These are phyloP conservation scores for Wallacemonas sp. DNA, from an alignment of 208 protist species.

Conservation along the genomic window DNA sequence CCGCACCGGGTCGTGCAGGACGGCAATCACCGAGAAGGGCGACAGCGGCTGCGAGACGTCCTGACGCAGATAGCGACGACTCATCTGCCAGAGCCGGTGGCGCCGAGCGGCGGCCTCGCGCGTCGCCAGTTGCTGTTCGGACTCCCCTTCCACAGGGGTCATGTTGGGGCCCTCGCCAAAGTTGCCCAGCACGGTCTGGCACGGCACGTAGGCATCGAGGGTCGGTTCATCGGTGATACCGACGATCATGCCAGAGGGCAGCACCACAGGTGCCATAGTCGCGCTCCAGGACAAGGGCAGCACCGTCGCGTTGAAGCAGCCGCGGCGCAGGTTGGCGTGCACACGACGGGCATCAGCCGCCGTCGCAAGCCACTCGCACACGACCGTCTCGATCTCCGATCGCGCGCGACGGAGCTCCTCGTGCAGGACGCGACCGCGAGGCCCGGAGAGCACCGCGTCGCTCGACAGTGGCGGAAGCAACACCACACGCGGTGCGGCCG, in stretches of 20 bases:
- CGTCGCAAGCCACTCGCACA: slow-evolving; percentile 19
- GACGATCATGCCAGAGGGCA: slow-evolving; percentile 1
- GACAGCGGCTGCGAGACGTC: background rate
- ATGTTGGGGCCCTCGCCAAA: background rate
- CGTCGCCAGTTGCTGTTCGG: background rate
- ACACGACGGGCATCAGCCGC: slow-evolving; percentile 16
- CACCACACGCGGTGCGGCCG: background rate
- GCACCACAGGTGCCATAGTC: background rate
- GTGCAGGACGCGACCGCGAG: background rate
- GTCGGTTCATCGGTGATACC: background rate
- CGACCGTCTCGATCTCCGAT: background rate
- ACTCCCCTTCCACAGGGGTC: background rate
- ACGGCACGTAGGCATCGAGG: background rate
- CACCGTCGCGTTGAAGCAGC: slow-evolving; percentile 25
- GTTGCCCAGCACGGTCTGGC: slow-evolving; percentile 6
- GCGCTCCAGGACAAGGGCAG: background rate
- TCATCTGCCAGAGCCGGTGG: background rate
- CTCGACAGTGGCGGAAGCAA: background rate
- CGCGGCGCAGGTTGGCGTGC: slow-evolving; percentile 24
- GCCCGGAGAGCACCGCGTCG: background rate
- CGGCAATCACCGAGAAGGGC: too few relatives aligned
- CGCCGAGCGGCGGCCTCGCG: slow-evolving; percentile 4
- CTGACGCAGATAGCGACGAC: background rate
- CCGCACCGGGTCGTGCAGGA: background rate
- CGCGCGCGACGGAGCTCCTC: background rate